Evolutionary conservation across 495 filamentous ascomycete species (phyloP), one percentile per base, ranked within the genome.

Genomic region (Neurospora cerealis): DNA sequence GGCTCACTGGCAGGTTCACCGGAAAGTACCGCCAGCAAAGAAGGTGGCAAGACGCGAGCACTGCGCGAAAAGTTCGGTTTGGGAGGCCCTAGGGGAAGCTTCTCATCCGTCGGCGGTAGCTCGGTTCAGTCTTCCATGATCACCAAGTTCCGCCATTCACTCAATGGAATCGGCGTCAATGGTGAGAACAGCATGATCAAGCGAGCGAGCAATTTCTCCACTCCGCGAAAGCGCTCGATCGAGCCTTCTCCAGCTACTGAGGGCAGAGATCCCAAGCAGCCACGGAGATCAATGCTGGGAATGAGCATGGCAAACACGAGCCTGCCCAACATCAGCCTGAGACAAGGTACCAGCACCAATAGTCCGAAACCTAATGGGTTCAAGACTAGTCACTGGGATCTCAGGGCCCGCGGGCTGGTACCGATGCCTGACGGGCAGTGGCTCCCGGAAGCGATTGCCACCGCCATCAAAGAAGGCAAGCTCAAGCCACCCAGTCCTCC

Each of bases 351-450:
- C 32, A 10, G 19, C 37, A 41, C 15, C 3, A 72, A 62, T 11
- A 36, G 54, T 34, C 28, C 54, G 54, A 32, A 34, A 34, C 54
- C 71, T 5, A 77, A 41, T n/a, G 70, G 72, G 5, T 72, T 78
- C 34, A 76, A 73, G 32, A 78, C 81, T 10, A 71, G 66, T 2
- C 83, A 86, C 73, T 86, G 83, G 82, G 80, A 82, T 24, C 74
- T 85, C 42, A 81, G 84, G 28, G 79, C 79, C 3, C 77, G 77
- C 4, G 84, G 84, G 0, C 75, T 86, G 42, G 81, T 86, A 11
- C 81, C 77, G 32, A 83, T 82, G 81, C 79, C 83, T 4, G 81
- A 85, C 69, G 83, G 83, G 4, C 72, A 81, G 37, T 86, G 83
- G 76, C 60, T 85, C 11, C 83, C 83, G 2, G 84, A 86, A 74